Conservation (phyloP, 805 yeast species). For the Candida quercuum region DNA sequence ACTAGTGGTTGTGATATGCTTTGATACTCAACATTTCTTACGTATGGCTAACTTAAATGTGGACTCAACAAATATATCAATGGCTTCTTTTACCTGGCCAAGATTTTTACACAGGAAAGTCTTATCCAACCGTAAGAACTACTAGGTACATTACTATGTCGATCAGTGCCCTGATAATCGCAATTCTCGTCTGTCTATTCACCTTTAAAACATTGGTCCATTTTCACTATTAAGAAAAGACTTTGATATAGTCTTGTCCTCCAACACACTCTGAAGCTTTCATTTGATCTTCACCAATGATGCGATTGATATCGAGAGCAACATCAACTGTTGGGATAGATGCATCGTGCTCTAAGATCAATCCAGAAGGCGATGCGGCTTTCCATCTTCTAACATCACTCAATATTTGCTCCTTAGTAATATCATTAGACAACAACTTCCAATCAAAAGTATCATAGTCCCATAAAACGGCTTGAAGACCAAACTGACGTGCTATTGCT, state of each 20-base stretch:
- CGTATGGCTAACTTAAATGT: too few relatives aligned
- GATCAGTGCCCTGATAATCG: too few relatives aligned
- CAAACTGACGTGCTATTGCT: constrained; percentile 73
- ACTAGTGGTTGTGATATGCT: too few relatives aligned
- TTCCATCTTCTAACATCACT: constrained; percentile 54
- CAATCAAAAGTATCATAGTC: constrained; percentile 90
- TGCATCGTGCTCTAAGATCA: constrained; percentile 87
- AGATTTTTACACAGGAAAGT: too few relatives aligned
- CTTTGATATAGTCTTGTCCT: constrained; percentile 55
- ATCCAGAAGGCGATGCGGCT: constrained; percentile 38
- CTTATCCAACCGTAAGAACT: too few relatives aligned
- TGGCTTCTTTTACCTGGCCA: too few relatives aligned
- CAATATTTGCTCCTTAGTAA: constrained; percentile 48
- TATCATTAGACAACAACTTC: constrained; percentile 55
- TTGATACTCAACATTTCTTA: too few relatives aligned
- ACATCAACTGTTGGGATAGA: constrained; percentile 58
- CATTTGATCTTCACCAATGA: constrained; percentile 56
- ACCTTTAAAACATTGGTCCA: too few relatives aligned
- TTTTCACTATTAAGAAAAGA: neutral
- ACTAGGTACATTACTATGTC: too few relatives aligned
- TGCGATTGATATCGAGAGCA: constrained; percentile 52
- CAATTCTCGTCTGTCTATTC: too few relatives aligned
- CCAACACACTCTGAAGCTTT: constrained; percentile 78
- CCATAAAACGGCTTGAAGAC: constrained; percentile 87
- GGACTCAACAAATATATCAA: too few relatives aligned